These are phyloP conservation scores for Blastobotrys muscicola DNA, from an alignment of 805 yeast genomes.

Conservation along the genomic window DNA sequence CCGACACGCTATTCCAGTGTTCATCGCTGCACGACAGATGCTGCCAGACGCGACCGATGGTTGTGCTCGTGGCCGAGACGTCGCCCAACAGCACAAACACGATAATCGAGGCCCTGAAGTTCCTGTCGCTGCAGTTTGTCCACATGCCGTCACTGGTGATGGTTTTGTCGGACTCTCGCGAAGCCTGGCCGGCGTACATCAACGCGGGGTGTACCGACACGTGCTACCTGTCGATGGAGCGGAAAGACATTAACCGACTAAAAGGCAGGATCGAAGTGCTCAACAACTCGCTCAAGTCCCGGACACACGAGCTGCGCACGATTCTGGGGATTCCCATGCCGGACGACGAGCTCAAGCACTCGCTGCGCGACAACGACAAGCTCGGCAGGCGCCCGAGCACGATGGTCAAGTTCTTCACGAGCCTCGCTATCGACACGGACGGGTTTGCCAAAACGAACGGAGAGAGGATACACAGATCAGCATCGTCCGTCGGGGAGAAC, in stretches of 20 bases:
- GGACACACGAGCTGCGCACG: not conserved
- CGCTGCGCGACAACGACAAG: not conserved
- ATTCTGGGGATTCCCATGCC: not conserved
- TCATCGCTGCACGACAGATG: slow-evolving; percentile 1
- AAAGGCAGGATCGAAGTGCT: not conserved
- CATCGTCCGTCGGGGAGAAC: not conserved
- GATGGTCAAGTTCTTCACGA: too few relatives aligned
- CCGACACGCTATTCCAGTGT: not conserved
- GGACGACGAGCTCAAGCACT: not conserved
- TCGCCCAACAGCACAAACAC: not conserved
- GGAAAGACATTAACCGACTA: not conserved
- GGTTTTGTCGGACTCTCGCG: not conserved
- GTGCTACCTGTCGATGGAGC: not conserved
- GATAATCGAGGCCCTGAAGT: not conserved
- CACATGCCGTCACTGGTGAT: not conserved
- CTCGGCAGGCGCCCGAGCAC: too few relatives aligned
- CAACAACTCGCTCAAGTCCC: not conserved
- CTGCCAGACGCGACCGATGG: not conserved
- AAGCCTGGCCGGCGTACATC: not conserved
- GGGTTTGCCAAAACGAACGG: not conserved
- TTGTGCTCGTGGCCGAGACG: not conserved
- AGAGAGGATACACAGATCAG: not conserved
- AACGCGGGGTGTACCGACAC: not conserved
- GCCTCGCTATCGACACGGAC: too few relatives aligned
- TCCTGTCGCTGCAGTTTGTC: not conserved